Conservation (phyloP, 371 early-diverging fungal species). For the Fennellomyces sp. region DNA sequence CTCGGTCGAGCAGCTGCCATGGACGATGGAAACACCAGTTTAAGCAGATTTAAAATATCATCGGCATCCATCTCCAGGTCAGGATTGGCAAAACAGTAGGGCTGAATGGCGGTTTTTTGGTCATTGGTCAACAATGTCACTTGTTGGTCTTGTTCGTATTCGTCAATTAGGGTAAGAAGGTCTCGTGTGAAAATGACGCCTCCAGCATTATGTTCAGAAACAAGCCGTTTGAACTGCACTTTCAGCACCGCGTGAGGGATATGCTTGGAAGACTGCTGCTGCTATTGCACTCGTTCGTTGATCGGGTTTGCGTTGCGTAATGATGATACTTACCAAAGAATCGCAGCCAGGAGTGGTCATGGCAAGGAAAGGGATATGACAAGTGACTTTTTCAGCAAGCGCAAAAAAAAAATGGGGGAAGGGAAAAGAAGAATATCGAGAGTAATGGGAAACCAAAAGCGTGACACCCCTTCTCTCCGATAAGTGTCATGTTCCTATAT, state of each 20-base stretch:
- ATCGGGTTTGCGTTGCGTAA: too few species aligned
- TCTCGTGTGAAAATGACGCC: slow-evolving; percentile 50
- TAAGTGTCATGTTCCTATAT: too few species aligned
- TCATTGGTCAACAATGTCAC: slow-evolving; percentile 35
- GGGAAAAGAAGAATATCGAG: not conserved
- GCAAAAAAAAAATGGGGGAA: not conserved
- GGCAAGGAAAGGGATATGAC: not conserved
- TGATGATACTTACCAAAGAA: slow-evolving; percentile 1
- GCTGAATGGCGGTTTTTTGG: slow-evolving; percentile 48
- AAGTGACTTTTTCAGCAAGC: not conserved
- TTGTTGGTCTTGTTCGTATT: slow-evolving; percentile 39
- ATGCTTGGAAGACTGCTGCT: slow-evolving; percentile 21
- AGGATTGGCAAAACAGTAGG: slow-evolving; percentile 39
- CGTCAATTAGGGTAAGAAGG: slow-evolving; percentile 35
- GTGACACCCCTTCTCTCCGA: slow-evolving; percentile 5
- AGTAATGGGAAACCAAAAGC: not conserved
- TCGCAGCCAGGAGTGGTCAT: slow-evolving; percentile 9
- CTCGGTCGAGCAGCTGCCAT: slow-evolving; percentile 13
- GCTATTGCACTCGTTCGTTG: not conserved
- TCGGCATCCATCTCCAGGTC: slow-evolving; percentile 56
- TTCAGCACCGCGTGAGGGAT: slow-evolving; percentile 46
- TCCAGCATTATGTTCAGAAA: slow-evolving; percentile 24
- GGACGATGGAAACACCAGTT: slow-evolving; percentile 37
- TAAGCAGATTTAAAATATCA: slow-evolving; percentile 46
- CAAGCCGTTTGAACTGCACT: slow-evolving; percentile 40